Base-by-base conservation (phyloP, 371 early-diverging fungal species). In the Mucor racemosus region DNA sequence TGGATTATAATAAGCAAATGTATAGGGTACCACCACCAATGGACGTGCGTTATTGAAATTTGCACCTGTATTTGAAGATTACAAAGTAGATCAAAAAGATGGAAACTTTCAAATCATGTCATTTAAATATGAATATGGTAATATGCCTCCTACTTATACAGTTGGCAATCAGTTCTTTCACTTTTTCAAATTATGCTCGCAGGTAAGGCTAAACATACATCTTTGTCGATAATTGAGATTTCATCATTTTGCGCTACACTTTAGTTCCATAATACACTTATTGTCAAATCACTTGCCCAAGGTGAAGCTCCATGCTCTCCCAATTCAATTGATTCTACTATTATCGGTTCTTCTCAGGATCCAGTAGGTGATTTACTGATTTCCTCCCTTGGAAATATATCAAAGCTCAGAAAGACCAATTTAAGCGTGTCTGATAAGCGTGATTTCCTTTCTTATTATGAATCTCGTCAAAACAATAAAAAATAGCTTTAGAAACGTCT, bases 11-110 rank as follows among this genome's bases (percentile, higher is more conserved):
- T 26, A 26, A 26, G 3, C 26, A 26, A 26, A 26, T 26, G 26
- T 26, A 26, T 26, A 26, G 26, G 94, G 90, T 21, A 94, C 97
- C 0, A 95, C 97, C 1, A 89, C 93, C 42, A 96, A 96, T 77
- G 93, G 94, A 39, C 84, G 93, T 8, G 96, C 94, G 0, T 74
- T 96, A 46, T 79, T 95, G 14, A 88, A 90, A 66, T 87, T 94
- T 62, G 70, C 86, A 15, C 90, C 91, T 8, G 73, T 93, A 7
- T 93, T 94, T 70, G 79, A 86, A 53, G 75, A 78, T 5, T 76
- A 76, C 17, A 73, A 76, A 10, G 75, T 84, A 21, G 77, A 83
- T 34, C 86, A 90, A 60, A 80, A 84, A 7, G 79, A 85, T 35
- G 70, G 80, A 7, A 41, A 68, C 5, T 76, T 95, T 61, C 86